These are phyloP conservation scores for Mycena filopes DNA, from an alignment of 768 basidiomycete genomes.

Conservation along the genomic window DNA sequence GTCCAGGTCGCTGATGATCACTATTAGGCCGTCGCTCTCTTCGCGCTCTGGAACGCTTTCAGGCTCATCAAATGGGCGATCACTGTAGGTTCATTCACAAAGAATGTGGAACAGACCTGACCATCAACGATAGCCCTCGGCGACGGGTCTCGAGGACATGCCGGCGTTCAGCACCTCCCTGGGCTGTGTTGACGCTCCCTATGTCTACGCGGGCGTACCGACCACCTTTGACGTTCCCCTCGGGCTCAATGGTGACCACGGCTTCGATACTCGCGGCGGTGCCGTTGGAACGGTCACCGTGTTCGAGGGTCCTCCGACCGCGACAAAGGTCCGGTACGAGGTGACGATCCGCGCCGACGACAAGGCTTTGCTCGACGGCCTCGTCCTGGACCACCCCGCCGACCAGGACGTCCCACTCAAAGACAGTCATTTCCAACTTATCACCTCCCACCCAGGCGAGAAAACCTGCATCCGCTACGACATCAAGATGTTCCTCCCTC, in stretches of 20 bases:
- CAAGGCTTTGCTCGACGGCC: slow-evolving; percentile 49
- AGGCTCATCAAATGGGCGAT: slow-evolving; percentile 59
- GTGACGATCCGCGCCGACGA: slow-evolving; percentile 58
- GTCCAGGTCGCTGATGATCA: background rate
- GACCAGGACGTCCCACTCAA: slow-evolving; percentile 42
- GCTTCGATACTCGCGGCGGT: slow-evolving; percentile 57
- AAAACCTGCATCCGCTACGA: slow-evolving; percentile 65
- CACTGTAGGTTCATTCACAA: slow-evolving; percentile 47
- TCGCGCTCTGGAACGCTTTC: slow-evolving; percentile 53
- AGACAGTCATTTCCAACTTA: slow-evolving; percentile 51
- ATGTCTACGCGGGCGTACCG: slow-evolving; percentile 55
- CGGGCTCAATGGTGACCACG: slow-evolving; percentile 51
- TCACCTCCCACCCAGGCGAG: slow-evolving; percentile 45
- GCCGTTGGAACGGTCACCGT: slow-evolving; percentile 64
- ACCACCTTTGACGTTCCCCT: slow-evolving; percentile 52
- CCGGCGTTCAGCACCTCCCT: slow-evolving; percentile 64
- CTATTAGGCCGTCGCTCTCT: slow-evolving; percentile 40
- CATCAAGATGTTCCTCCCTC: slow-evolving; percentile 61
- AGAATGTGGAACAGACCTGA: background rate
- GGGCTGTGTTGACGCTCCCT: slow-evolving; percentile 57
- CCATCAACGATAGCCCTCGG: slow-evolving; percentile 49
- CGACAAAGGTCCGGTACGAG: slow-evolving; percentile 59
- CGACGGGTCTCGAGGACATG: slow-evolving; percentile 66
- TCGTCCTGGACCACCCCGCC: slow-evolving; percentile 50
- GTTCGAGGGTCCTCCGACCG: slow-evolving; percentile 52